Base-by-base conservation (phyloP, 2,329 filamentous ascomycete genomes). In the Calonectria montana region DNA sequence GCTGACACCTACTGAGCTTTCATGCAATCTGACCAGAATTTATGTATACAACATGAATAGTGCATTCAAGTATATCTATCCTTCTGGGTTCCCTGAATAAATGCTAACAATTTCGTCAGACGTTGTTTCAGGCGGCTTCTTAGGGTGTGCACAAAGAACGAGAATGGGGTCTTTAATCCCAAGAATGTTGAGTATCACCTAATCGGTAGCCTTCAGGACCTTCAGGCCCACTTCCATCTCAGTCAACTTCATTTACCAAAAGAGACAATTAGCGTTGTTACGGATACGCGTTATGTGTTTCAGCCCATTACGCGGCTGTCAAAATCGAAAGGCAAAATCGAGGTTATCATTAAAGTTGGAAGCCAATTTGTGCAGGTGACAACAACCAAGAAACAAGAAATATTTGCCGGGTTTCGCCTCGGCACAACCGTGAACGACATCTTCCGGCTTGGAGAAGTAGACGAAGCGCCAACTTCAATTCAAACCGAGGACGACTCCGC, bases 21-120 rank as follows among this genome's bases (percentile, higher is more conserved):
- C 88, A 2, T 86, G 86, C 64, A 89, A 91, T 71, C 83, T 93
- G 4, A 86, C 88, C 1, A 87, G 91, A 43, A 87, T 93, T 47
- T 94, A 93, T 74, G 86, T 94, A 18, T 93, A 94, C 82, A 94
- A 94, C 78, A 93, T 93, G 91, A 94, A 94, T 77, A 93, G 90
- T 77, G 88, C 91, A 13, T 93, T 92, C 80, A 88, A 89, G 88
- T 89, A 82, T 73, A 84, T 8, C 18, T 25, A 39, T 53, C 12
- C 62, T 25, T 15, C 23, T 13, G 9, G n/a, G 13, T 12, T 21
- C 10, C 8, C 21, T 6, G 23, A 29, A 16, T 15, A 37, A 35
- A 18, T 23, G n/a, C 74, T 77, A 65, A 69, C 50, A n/a, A 8
- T 23, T 13, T 23, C 39, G 29, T 1, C 43, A 84, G 83, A 74